Evolutionary conservation across 495 filamentous ascomycete genomes (phyloP).

Genomic region (Chaetomium tenue): DNA sequence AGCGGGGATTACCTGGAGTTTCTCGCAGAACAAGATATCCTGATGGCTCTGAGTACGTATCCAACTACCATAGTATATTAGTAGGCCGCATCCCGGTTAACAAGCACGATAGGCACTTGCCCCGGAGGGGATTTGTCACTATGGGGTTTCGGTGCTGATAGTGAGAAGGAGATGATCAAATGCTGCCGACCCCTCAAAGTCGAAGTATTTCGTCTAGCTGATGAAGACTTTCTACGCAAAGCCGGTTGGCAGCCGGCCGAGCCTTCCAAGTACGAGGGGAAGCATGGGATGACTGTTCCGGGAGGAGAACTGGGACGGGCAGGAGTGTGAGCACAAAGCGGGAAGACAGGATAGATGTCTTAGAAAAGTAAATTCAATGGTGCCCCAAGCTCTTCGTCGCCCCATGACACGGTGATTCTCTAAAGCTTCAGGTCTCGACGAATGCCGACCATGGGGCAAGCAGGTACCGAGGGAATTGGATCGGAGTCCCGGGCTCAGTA

Average conservation of each 20-base stretch:
- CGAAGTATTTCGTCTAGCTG: slow-evolving; percentile 62
- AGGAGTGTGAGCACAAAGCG: background rate
- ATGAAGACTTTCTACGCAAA: slow-evolving; percentile 47
- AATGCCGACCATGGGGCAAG: no score
- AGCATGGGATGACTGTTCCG: slow-evolving; percentile 58
- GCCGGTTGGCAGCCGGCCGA: slow-evolving; percentile 61
- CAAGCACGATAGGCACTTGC: slow-evolving; percentile 41
- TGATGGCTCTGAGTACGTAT: slow-evolving; percentile 64
- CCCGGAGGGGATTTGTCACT: slow-evolving; percentile 66
- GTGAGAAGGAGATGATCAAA: slow-evolving; percentile 63
- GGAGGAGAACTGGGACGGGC: slow-evolving; percentile 12
- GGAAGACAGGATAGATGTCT: background rate
- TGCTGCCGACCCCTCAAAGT: slow-evolving; percentile 72
- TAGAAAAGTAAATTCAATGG: no score
- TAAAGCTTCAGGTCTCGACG: no score
- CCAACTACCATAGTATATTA: background rate
- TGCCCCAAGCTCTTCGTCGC: no score
- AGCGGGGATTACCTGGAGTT: slow-evolving; percentile 70
- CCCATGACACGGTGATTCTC: no score
- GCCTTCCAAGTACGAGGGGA: slow-evolving; percentile 58
- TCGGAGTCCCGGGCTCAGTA: background rate
- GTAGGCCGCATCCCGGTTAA: slow-evolving; percentile 25
- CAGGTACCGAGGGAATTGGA: no score
- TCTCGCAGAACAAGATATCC: slow-evolving; percentile 70
- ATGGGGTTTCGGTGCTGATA: slow-evolving; percentile 71